phyloP scores from a whole-genome alignment of 805 yeast genomes.

The Candida germanica region DNA sequence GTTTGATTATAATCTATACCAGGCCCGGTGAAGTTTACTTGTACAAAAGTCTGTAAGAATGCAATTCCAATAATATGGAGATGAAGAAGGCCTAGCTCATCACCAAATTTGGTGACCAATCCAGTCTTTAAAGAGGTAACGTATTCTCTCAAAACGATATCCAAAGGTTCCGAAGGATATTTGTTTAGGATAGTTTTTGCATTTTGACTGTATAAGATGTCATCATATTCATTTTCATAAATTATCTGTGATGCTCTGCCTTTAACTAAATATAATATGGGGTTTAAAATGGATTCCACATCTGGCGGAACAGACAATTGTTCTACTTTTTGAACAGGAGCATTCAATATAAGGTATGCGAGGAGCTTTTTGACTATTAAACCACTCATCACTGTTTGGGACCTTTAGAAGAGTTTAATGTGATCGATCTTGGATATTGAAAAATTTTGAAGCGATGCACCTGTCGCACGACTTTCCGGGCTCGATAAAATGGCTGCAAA shows the following conservation, averaged over 20 bases:
- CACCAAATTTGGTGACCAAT: conserved; percentile 3
- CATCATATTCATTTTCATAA: conserved; percentile 17
- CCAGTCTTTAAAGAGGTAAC: conserved; percentile 7
- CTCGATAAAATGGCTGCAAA: too few species aligned
- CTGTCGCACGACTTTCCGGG: too few species aligned
- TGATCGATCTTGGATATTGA: too few species aligned
- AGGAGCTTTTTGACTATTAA: conserved; percentile 8
- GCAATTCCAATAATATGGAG: conserved; percentile 52
- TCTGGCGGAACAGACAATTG: conserved; percentile 1
- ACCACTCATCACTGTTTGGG: too few species aligned
- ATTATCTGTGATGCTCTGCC: conserved; percentile 27
- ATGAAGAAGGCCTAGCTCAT: conserved; percentile 15
- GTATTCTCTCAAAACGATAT: conserved; percentile 16
- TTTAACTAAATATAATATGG: conserved; percentile 17
- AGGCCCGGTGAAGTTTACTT: conserved; percentile 84
- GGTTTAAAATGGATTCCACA: conserved; percentile 11
- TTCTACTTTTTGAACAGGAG: conserved; percentile 8
- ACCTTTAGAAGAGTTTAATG: too few species aligned
- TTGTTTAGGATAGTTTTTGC: conserved; percentile 14
- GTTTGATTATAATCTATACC: conserved; percentile 38
- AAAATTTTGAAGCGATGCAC: too few species aligned
- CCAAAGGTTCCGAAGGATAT: conserved; percentile 22
- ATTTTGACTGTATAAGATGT: conserved; percentile 15
- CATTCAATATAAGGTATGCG: conserved; percentile 11
- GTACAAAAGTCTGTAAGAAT: conserved; percentile 65